These are phyloP conservation scores for Colletotrichum sp. DNA, from an alignment of 2,329 filamentous ascomycete species.

Conservation along the genomic window DNA sequence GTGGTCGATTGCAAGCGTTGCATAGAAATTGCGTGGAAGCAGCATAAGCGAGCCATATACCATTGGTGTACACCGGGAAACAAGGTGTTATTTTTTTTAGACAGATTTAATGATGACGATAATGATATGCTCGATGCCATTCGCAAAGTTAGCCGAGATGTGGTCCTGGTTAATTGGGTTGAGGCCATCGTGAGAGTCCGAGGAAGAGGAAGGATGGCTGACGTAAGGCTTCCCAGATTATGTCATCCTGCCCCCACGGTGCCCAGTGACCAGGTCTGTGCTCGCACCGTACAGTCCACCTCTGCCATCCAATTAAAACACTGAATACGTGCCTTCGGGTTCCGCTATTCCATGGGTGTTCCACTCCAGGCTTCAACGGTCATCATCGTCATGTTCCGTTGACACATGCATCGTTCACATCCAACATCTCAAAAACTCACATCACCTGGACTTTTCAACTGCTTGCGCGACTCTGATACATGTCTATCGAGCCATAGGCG, in stretches of 20 bases:
- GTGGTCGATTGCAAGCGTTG: conserved; percentile 14
- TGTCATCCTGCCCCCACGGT: neutral
- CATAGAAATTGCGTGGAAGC: neutral
- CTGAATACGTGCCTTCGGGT: rapidly evolving
- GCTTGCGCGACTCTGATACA: neutral
- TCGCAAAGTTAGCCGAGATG: neutral
- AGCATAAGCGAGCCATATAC: neutral
- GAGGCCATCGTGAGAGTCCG: neutral
- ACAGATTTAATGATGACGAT: neutral
- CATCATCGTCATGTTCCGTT: neutral
- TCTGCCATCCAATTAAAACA: neutral
- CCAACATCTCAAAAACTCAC: neutral
- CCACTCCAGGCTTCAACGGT: neutral
- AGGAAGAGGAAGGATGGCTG: neutral
- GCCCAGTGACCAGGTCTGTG: neutral
- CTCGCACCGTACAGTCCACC: rapidly evolving
- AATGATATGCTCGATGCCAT: neutral
- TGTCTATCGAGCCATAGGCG: neutral
- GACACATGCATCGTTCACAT: neutral
- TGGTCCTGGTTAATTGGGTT: neutral
- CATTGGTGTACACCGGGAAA: neutral
- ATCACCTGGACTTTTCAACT: neutral
- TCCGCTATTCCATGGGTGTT: neutral
- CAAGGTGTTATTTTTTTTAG: neutral
- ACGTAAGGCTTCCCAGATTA: rapidly evolving